phyloP scores from a whole-genome alignment of 768 basidiomycete species.

The Rhizopogon rudus region DNA sequence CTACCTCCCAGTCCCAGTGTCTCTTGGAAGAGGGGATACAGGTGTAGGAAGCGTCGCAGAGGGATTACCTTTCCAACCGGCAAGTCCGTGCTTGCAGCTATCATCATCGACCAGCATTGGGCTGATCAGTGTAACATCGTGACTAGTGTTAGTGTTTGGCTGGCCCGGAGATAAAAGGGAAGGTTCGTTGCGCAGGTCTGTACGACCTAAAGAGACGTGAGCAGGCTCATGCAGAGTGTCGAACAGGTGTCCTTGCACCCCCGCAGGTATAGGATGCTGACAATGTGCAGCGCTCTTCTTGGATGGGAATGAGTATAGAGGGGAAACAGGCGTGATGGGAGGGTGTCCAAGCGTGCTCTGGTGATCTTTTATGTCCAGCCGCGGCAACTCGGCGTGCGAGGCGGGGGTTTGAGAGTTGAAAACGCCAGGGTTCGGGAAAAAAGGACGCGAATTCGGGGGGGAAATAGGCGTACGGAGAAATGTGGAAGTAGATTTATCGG shows the following conservation, averaged over 20 bases:
- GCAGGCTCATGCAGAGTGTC: too few relatives aligned
- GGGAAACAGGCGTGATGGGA: not conserved
- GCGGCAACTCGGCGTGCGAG: not conserved
- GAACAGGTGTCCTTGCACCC: not conserved
- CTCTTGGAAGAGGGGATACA: not conserved
- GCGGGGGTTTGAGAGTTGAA: not conserved
- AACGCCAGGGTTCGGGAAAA: not conserved
- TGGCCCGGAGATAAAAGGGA: not conserved
- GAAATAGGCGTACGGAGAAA: not conserved
- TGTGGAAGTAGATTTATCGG: not conserved
- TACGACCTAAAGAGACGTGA: not conserved
- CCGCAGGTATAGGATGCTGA: not conserved
- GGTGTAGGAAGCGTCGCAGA: not conserved
- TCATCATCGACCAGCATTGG: not conserved
- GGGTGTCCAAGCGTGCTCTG: not conserved
- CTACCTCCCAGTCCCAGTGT: not conserved
- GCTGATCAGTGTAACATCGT: not conserved
- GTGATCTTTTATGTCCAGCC: not conserved
- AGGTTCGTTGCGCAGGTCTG: not conserved
- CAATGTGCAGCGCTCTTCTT: too few relatives aligned
- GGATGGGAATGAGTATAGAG: not conserved
- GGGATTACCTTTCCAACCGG: not conserved
- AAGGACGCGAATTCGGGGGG: not conserved
- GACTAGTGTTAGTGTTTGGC: not conserved
- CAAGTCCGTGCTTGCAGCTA: not conserved